These are phyloP conservation scores for Uromyces viciae-fabae DNA, from an alignment of 1,284 basidiomycete genomes.

Conservation along the genomic window DNA sequence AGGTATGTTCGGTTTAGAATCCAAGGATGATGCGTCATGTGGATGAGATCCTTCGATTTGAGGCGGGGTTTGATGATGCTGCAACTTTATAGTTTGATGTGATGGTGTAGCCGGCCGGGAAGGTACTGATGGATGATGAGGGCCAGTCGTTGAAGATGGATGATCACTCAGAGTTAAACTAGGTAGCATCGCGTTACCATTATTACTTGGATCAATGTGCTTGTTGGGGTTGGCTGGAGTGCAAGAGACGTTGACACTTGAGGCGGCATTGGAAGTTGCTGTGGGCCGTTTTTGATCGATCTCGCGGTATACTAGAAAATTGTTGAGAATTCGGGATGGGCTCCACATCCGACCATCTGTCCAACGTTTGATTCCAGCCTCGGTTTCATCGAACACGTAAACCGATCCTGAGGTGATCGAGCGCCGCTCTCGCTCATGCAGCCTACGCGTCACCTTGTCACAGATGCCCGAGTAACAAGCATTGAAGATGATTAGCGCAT, in stretches of 20 bases:
- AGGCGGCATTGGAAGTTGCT: neutral
- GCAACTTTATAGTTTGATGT: neutral
- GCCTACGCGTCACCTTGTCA: conserved; percentile 84
- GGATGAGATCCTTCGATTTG: neutral
- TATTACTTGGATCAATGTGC: conserved; percentile 14
- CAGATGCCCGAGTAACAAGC: conserved; percentile 83
- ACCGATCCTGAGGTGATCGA: conserved; percentile 91
- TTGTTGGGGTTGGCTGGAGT: neutral
- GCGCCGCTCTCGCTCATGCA: conserved; percentile 84
- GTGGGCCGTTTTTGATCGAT: conserved; percentile 40
- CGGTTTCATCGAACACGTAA: conserved; percentile 97
- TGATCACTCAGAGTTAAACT: neutral
- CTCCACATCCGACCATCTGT: conserved; percentile 96
- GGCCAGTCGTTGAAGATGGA: neutral
- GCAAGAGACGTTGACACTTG: neutral
- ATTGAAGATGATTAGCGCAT: conserved; percentile 91
- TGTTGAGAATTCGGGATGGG: conserved; percentile 80
- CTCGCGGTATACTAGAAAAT: conserved; percentile 69
- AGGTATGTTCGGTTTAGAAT: neutral
- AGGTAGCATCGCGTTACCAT: neutral
- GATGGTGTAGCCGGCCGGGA: neutral
- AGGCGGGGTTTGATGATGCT: neutral
- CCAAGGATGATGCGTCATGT: neutral
- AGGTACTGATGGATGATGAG: neutral
- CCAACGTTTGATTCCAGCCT: conserved; percentile 97